These are phyloP conservation scores for Penicillium sp. DNA, from an alignment of 2,329 filamentous ascomycete species.

Conservation along the genomic window DNA sequence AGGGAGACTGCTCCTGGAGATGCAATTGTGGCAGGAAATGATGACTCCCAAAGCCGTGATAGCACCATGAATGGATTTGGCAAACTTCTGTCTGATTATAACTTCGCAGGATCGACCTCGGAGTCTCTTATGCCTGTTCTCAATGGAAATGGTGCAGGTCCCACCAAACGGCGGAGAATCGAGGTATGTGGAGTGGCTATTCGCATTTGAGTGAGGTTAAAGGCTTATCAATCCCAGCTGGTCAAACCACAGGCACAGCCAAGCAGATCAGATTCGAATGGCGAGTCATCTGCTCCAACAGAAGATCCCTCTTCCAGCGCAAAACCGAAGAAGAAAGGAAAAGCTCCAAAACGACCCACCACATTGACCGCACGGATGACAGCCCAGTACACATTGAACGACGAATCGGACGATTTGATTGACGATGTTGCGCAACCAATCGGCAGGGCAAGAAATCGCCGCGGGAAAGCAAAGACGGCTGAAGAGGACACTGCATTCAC, in stretches of 20 bases:
- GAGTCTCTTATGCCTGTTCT: constrained; percentile 9
- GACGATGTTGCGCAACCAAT: constrained; percentile 7
- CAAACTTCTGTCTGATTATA: constrained; percentile 39
- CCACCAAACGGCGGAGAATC: constrained; percentile 36
- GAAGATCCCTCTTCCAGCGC: constrained; percentile 9
- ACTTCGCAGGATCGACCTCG: constrained; percentile 28
- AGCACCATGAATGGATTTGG: constrained; percentile 23
- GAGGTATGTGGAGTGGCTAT: constrained; percentile 26
- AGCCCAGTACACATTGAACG: constrained; percentile 55
- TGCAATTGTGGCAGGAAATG: constrained; percentile 15
- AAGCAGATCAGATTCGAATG: constrained; percentile 7
- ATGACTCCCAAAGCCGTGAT: not conserved
- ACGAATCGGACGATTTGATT: constrained; percentile 18
- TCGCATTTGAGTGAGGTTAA: not conserved
- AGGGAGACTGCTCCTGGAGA: constrained; percentile 35
- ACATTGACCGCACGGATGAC: constrained; percentile 76
- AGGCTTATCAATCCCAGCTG: constrained; percentile 16
- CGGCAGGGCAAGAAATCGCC: constrained; percentile 17
- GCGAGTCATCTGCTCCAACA: constrained; percentile 12
- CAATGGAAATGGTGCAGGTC: constrained; percentile 17
- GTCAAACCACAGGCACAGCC: constrained; percentile 20
- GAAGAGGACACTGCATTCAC: constrained; percentile 45
- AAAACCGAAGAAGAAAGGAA: constrained; percentile 30
- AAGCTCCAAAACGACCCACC: constrained; percentile 60
- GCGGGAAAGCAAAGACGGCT: constrained; percentile 24